Evolutionary conservation across 1,284 basidiomycete species (phyloP), one percentile per base, ranked within the genome.

Genomic region (Cryptococcus deneoformans): DNA sequence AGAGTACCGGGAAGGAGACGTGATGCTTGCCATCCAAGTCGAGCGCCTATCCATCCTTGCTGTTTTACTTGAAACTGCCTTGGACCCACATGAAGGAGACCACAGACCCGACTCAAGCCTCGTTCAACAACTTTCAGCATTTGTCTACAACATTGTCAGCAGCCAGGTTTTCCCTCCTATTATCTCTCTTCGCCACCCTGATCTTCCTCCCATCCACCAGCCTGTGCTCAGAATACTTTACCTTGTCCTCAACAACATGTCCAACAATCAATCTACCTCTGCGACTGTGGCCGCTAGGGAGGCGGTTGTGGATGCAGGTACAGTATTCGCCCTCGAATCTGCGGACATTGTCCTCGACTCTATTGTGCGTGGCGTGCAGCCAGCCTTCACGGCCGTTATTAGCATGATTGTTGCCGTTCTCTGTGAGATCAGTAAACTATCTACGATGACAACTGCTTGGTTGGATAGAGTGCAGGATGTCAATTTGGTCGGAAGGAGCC

Each of bases 21-120:
- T 93, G 81, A 90, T 93, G 86, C 82, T 87, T 0, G 84, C 84
- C 1, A 86, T 93, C 35, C 91, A 96, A 67, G 83, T 85, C 1
- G 85, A 87, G 29, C 82, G 91, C 38, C 78, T 96, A 7, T 83
- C 83, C 6, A 80, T 95, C 6, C 79, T 96, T 1, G 81, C 90
- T 12, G 84, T 86, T 0, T 73, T 94, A 51, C 80, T 93, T 38
- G 89, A 95, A 66, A 82, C 88, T 0, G 82, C 82, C 0, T 75
- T 82, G 11, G 86, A 87, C 62, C 82, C 81, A 40, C 78, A 82
- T 45, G 68, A 76, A 1, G 86, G 87, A 67, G 77, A 84, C 9
- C 45, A 46, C 14, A 40, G 20, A 24, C 42, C 62, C 14, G 59
- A 69, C 29, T 10, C 65, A 1, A 55, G 52, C 10, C 44, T 59